Evolutionary conservation across 1,284 basidiomycete species (phyloP).

Genomic region (Ustilago xerochloae): DNA sequence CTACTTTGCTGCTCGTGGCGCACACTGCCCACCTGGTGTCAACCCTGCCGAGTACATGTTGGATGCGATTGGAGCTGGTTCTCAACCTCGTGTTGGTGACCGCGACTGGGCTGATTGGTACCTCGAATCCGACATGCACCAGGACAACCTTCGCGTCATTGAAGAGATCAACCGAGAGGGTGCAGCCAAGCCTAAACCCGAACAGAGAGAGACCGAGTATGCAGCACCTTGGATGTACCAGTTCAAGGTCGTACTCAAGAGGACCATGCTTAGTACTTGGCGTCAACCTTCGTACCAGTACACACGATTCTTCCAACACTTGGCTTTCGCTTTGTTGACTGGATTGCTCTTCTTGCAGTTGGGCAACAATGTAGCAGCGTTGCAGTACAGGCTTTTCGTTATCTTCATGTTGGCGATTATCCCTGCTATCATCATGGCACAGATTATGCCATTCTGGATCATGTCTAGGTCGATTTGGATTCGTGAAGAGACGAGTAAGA

Average conservation of each 20-base stretch:
- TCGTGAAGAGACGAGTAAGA: conserved; percentile 61
- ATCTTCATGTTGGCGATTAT: conserved; percentile 74
- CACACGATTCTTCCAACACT: conserved; percentile 77
- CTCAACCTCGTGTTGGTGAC: conserved; percentile 61
- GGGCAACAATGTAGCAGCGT: conserved; percentile 75
- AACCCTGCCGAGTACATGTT: conserved; percentile 73
- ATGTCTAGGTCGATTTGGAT: conserved; percentile 73
- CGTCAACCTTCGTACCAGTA: conserved; percentile 69
- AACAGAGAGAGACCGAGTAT: conserved; percentile 65
- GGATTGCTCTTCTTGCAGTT: conserved; percentile 86
- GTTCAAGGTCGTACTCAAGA: conserved; percentile 77
- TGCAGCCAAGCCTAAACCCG: conserved; percentile 65
- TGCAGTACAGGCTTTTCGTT: conserved; percentile 86
- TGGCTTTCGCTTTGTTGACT: conserved; percentile 78
- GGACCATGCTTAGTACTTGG: conserved; percentile 74
- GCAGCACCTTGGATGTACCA: conserved; percentile 83
- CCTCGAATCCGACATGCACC: conserved; percentile 67
- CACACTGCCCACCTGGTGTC: conserved; percentile 72
- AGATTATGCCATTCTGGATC: conserved; percentile 88
- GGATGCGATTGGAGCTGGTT: conserved; percentile 69
- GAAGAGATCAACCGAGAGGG: conserved; percentile 70
- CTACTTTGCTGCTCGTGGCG: conserved; percentile 73
- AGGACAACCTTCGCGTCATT: conserved; percentile 69
- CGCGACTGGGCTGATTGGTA: conserved; percentile 68
- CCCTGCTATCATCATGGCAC: conserved; percentile 80